Base-by-base conservation (phyloP, 495 filamentous ascomycete genomes). In the Aspergillus panamensis region DNA sequence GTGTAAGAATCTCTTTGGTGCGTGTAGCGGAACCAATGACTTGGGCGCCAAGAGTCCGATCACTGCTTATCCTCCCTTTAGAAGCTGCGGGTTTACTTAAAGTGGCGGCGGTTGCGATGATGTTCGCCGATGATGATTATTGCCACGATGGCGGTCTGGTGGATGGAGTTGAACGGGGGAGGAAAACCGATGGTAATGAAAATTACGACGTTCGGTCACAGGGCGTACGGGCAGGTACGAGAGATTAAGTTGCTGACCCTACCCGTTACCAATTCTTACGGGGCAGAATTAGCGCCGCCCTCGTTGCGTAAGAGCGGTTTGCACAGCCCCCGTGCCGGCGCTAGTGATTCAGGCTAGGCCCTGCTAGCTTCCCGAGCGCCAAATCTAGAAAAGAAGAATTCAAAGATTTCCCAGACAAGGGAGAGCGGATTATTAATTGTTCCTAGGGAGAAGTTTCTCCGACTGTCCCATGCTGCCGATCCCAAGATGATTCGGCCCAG, bases 251-350 rank as follows among this genome's bases (percentile, higher is more conserved):
- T 45, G 17, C 17, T 20, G 16, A 45, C 16, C 17, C 16, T 45
- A 16, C 9, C 16, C n/a, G 42, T 45, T 45, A 45, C 42, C 42
- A 45, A 17, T 17, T 17, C n/a, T 45, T 45, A 45, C 42, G 14
- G 9, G 6, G 6, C 49, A 54, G 57, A 54, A 56, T 51, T 60
- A 45, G 53, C 40, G 53, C 25, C 33, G 48, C 40, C 42, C 54
- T 55, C 47, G 60, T 66, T 67, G 64, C 64, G 64, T 67, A 67
- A 67, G 64, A 66, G 64, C 35, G 53, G 61, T 64, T 64, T 67
- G 64, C 64, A 67, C 64, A 67, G 64, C 64, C 64, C 64, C 64
- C 64, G 54, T 63, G 58, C 64, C 64, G 64, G 64, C 53, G 64
- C 64, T 67, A 67, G 57, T 56, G 59, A 59, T 39, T 50, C 57